These are phyloP conservation scores for Triticum urartu DNA, from an alignment of 176 grass and related monocot species.

Conservation along the genomic window DNA sequence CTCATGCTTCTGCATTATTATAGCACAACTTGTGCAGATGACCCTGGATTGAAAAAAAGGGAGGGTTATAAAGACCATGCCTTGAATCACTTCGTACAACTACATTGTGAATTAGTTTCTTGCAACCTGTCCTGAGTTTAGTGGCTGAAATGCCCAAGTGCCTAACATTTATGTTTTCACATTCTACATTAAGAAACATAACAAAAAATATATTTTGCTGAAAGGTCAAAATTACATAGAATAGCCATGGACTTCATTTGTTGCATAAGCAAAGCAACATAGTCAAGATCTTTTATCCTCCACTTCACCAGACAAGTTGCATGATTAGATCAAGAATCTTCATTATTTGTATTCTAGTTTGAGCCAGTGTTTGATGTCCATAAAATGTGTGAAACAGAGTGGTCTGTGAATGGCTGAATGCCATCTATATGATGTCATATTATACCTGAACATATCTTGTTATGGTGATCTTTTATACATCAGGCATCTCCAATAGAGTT, in stretches of 20 bases:
- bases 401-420: not conserved
- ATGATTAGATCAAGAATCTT: not conserved
- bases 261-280: not conserved
- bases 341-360: conserved; percentile 10
- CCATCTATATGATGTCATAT: not conserved
- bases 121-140: not conserved
- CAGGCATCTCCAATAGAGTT: conserved; percentile 90
- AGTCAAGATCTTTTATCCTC: not conserved
- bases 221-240: not conserved
- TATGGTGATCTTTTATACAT: conserved; percentile 10
- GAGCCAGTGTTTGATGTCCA: not conserved
- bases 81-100: not conserved
- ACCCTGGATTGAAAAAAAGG: not conserved
- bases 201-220: not conserved
- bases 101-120: not conserved
- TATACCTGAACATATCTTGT: conserved; percentile 13
- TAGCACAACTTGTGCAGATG: not conserved
- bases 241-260: not conserved
- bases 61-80: not conserved
- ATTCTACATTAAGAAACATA: not conserved
- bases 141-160: not conserved
- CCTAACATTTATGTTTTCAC: not conserved
- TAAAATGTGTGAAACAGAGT: not conserved
- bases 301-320: not conserved
- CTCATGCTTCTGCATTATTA: conserved; percentile 11